Percentiles rank a stretch among this genome's conserved stretches.
Evolutionary conservation across 257 asterid genomes (phyloP).

Genomic region (Rhazya stricta): DNA sequence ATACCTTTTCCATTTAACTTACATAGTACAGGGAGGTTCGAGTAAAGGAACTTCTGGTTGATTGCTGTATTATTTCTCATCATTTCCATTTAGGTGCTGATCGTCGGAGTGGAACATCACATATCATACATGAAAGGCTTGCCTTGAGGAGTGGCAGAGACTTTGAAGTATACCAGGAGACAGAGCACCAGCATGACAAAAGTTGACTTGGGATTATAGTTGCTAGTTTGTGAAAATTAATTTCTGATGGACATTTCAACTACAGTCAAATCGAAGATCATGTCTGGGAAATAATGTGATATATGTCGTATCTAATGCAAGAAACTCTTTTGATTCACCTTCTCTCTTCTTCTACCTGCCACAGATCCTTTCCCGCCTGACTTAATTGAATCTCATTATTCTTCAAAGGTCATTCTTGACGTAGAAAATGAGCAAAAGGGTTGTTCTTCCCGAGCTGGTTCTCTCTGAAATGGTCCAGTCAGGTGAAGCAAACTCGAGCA

Average conservation of each 20-base stretch:
- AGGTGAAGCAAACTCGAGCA: too few relatives aligned
- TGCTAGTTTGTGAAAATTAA: background rate
- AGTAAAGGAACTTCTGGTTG: background rate
- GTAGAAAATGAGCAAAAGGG: background rate
- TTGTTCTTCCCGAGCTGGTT: background rate
- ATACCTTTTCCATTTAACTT: background rate
- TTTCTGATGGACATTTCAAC: background rate
- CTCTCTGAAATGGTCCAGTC: background rate
- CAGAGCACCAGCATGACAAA: background rate
- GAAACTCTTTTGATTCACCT: background rate
- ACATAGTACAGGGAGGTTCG: background rate
- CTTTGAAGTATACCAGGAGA: background rate
- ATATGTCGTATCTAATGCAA: background rate
- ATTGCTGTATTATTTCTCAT: background rate
- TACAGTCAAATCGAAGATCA: background rate
- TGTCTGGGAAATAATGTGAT: background rate
- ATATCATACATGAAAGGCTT: background rate
- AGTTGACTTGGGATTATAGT: background rate
- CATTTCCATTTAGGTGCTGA: background rate
- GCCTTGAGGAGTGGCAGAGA: background rate
- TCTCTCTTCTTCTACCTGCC: background rate
- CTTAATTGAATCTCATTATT: background rate
- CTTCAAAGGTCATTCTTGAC: background rate
- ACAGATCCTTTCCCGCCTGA: background rate
- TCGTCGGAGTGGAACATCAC: background rate